Conservation (phyloP, 257 asterid species). For the Nicotiana otophora region DNA sequence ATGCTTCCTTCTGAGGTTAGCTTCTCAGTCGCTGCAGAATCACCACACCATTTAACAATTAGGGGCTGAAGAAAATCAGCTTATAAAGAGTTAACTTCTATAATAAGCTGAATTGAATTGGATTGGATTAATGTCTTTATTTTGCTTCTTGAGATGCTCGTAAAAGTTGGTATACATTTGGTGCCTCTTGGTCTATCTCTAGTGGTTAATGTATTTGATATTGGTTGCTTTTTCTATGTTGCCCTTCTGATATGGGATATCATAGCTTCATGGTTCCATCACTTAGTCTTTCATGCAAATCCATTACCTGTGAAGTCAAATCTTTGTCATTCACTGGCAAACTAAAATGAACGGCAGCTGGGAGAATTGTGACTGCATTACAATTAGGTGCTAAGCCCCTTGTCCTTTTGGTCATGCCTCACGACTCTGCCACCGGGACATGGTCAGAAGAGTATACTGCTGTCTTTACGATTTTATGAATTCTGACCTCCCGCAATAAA, state of each 20-base stretch:
- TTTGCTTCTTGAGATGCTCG: background rate
- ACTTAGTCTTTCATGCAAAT: background rate
- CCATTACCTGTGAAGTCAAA: background rate
- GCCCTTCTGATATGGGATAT: background rate
- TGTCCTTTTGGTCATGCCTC: background rate
- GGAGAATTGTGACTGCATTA: background rate
- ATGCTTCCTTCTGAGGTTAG: slow-evolving; percentile 89
- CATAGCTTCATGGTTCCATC: slow-evolving; percentile 5
- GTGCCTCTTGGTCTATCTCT: background rate
- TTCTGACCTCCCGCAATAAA: background rate
- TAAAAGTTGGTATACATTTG: background rate
- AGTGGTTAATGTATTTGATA: background rate
- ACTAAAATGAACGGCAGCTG: background rate
- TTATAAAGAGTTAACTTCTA: background rate
- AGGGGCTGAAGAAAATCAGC: background rate
- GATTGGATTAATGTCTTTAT: background rate
- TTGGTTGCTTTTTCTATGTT: background rate
- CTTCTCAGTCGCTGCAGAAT: background rate
- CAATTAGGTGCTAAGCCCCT: background rate
- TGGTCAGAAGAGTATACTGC: background rate
- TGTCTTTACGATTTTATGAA: background rate
- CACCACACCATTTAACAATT: background rate
- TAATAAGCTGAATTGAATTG: background rate
- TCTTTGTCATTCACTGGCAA: background rate
- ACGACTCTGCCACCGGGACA: background rate